Conservation (phyloP, 805 yeast species). For the Metschnikowia aberdeeniae region DNA sequence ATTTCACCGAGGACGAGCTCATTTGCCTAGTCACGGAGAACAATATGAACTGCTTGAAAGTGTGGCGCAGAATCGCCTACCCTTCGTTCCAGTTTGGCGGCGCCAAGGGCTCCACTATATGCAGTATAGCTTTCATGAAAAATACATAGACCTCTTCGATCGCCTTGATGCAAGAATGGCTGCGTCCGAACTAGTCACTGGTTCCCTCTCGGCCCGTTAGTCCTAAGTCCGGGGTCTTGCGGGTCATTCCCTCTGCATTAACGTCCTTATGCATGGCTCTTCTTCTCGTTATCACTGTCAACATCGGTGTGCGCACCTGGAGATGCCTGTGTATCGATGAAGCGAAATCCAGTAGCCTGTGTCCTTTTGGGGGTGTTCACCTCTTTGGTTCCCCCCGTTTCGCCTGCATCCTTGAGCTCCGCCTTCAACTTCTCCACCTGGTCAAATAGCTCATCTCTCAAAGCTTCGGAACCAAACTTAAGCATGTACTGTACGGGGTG, state of each 20-base stretch:
- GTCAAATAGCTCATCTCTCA: conserved; percentile 56
- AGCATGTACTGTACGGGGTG: conserved; percentile 81
- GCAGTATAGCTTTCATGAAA: conserved; percentile 74
- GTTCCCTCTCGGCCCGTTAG: neutral
- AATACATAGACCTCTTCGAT: neutral
- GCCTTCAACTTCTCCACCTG: conserved; percentile 37
- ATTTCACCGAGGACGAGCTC: conserved; percentile 82
- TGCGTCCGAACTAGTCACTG: neutral
- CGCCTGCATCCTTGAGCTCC: conserved; percentile 4
- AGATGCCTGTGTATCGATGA: neutral
- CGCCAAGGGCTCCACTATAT: conserved; percentile 78
- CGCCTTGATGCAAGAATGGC: too few species aligned
- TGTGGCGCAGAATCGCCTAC: conserved; percentile 67
- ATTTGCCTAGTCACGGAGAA: conserved; percentile 47
- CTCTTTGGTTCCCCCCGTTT: neutral
- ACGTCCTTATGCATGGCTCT: neutral
- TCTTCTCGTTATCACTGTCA: neutral
- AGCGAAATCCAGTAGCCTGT: conserved; percentile 8
- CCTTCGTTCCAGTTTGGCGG: conserved; percentile 91
- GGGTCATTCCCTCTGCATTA: neutral
- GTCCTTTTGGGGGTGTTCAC: neutral
- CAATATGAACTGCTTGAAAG: conserved; percentile 40
- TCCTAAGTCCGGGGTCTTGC: too few species aligned
- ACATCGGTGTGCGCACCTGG: neutral
- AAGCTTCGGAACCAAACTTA: conserved; percentile 59